phyloP scores from a whole-genome alignment of 2,329 filamentous ascomycete species.

The Trichoderma hamatum region DNA sequence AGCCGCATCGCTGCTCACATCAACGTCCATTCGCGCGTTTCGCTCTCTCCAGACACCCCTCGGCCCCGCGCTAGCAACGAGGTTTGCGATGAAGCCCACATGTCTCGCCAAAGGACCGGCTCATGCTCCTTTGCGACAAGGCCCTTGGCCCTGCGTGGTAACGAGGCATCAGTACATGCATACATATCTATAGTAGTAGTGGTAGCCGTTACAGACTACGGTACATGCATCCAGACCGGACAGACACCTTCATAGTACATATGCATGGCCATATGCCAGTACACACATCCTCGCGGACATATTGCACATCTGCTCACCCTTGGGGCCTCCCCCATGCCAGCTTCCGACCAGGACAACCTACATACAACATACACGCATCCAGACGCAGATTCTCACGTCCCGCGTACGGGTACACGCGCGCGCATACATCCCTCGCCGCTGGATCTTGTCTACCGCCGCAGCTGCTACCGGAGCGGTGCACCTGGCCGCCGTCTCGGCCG shows the following conservation, averaged over 20 bases:
- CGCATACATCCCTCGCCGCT: slow-evolving; percentile 23
- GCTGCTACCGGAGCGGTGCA: slow-evolving; percentile 23
- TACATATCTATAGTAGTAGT: neutral
- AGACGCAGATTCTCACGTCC: slow-evolving; percentile 19
- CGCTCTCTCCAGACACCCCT: slow-evolving; percentile 48
- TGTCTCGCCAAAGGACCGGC: slow-evolving; percentile 56
- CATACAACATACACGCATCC: slow-evolving; percentile 17
- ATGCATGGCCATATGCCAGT: slow-evolving; percentile 8
- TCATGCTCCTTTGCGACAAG: slow-evolving; percentile 50
- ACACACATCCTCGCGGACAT: slow-evolving; percentile 10
- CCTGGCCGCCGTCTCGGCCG: slow-evolving; percentile 27
- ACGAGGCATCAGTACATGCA: slow-evolving; percentile 21
- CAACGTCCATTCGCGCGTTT: slow-evolving; percentile 46
- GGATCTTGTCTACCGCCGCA: slow-evolving; percentile 21
- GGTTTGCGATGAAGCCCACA: slow-evolving; percentile 62
- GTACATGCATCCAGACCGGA: slow-evolving; percentile 10
- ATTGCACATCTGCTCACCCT: slow-evolving; percentile 11
- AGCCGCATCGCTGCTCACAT: slow-evolving; percentile 69
- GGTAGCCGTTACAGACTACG: neutral
- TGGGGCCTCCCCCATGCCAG: slow-evolving; percentile 21
- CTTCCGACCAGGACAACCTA: slow-evolving; percentile 20
- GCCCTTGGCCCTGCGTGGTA: slow-evolving; percentile 23
- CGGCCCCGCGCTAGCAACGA: slow-evolving; percentile 53
- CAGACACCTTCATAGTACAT: slow-evolving; percentile 16
- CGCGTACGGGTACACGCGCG: slow-evolving; percentile 26